phyloP scores from a whole-genome alignment of 2,329 filamentous ascomycete genomes.

The Talaromyces verruculosus region DNA sequence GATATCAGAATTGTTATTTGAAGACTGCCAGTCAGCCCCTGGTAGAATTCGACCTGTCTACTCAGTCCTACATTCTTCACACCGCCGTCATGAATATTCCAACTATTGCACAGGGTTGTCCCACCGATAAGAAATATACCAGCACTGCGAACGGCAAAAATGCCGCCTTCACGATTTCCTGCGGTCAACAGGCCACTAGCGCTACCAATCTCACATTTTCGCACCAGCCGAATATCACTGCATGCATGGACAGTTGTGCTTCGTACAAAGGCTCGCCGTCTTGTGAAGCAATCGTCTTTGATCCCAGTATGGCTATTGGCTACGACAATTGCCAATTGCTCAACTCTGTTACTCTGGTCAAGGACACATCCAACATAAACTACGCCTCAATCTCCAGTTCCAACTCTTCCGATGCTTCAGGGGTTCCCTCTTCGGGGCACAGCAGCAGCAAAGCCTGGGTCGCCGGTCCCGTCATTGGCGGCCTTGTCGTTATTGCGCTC shows the following conservation, averaged over 20 bases:
- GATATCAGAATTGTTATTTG: slow-evolving; percentile 18
- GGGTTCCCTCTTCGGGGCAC: background rate
- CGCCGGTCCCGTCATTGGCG: slow-evolving; percentile 13
- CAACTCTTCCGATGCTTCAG: background rate
- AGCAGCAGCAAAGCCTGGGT: slow-evolving; percentile 19
- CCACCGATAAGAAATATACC: slow-evolving; percentile 13
- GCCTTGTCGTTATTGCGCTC: slow-evolving; percentile 2
- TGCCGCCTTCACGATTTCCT: slow-evolving; percentile 6
- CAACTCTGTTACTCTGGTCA: slow-evolving; percentile 9
- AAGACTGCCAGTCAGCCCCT: slow-evolving; percentile 7
- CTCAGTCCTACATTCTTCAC: background rate
- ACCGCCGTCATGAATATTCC: background rate
- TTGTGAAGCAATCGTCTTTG: slow-evolving; percentile 15
- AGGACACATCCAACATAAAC: slow-evolving; percentile 3
- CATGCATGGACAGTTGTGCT: slow-evolving; percentile 16
- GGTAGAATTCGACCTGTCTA: background rate
- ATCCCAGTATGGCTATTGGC: slow-evolving; percentile 11
- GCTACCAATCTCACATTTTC: slow-evolving; percentile 15
- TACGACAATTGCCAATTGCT: slow-evolving; percentile 20
- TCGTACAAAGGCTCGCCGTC: background rate
- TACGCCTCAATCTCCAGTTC: slow-evolving; percentile 7
- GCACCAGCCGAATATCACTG: slow-evolving; percentile 10
- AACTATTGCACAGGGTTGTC: slow-evolving; percentile 4
- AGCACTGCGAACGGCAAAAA: background rate
- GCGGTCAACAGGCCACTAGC: slow-evolving; percentile 10